These are phyloP conservation scores for Metarhizium humberi DNA, from an alignment of 2,329 filamentous ascomycete species.

Conservation along the genomic window DNA sequence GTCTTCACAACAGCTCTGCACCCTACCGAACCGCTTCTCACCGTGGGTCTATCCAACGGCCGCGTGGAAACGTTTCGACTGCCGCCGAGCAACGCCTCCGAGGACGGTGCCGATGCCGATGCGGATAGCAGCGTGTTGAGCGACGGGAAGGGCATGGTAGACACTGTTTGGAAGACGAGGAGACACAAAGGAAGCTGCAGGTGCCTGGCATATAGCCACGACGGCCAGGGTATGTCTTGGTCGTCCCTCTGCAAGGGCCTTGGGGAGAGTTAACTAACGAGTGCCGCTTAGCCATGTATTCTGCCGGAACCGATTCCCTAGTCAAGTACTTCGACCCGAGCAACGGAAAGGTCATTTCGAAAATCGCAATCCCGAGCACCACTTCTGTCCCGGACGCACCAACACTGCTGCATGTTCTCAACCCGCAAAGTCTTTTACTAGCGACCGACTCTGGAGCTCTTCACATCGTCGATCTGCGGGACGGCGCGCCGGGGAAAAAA, in stretches of 20 bases:
- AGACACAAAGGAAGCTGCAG: slow-evolving; percentile 93
- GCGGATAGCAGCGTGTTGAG: slow-evolving; percentile 40
- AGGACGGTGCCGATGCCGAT: slow-evolving; percentile 41
- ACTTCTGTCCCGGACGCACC: slow-evolving; percentile 57
- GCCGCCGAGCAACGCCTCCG: slow-evolving; percentile 40
- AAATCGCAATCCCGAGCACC: slow-evolving; percentile 63
- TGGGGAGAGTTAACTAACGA: slow-evolving; percentile 8
- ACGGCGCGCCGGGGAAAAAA: slow-evolving; percentile 45
- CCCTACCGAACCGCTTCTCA: slow-evolving; percentile 72
- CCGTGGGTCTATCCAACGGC: slow-evolving; percentile 75
- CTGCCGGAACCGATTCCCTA: slow-evolving; percentile 51
- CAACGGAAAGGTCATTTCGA: slow-evolving; percentile 65
- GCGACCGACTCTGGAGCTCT: slow-evolving; percentile 85
- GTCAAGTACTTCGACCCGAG: slow-evolving; percentile 48
- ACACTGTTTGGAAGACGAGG: slow-evolving; percentile 76
- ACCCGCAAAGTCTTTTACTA: slow-evolving; percentile 78
- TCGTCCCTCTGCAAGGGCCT: slow-evolving; percentile 9
- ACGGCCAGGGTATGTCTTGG: slow-evolving; percentile 55
- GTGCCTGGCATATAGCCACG: slow-evolving; percentile 65
- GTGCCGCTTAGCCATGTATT: slow-evolving; percentile 43
- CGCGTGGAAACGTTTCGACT: slow-evolving; percentile 80
- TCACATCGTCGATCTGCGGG: slow-evolving; percentile 78
- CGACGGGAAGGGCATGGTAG: slow-evolving; percentile 64
- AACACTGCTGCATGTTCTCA: slow-evolving; percentile 72
- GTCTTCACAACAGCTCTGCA: slow-evolving; percentile 85